A percentile compares a stretch with the other conserved stretches of the same genome.
phyloP scores from a whole-genome alignment of 768 basidiomycete genomes.

The Neoboletus magnificus region DNA sequence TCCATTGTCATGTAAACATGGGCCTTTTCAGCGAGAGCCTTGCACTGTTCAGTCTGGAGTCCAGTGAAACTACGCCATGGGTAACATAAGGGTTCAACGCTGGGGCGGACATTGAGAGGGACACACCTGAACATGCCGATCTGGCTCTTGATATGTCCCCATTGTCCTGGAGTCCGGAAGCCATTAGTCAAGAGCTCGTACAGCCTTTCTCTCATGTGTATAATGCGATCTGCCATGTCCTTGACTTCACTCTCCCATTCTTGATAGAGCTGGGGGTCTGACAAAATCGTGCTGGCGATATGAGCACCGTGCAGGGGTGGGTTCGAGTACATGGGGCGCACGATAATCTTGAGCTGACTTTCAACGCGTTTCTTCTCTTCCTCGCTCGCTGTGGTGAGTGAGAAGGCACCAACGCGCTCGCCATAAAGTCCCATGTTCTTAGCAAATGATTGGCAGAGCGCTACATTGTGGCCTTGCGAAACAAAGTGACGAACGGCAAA shows the following conservation, averaged over 20 bases:
- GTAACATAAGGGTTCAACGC: background rate
- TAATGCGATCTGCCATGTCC: conserved; percentile 94
- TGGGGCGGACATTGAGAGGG: background rate
- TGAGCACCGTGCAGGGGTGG: conserved; percentile 89
- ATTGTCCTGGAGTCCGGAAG: conserved; percentile 87
- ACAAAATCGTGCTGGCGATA: conserved; percentile 82
- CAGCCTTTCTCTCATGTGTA: conserved; percentile 84
- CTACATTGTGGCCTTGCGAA: conserved; percentile 82
- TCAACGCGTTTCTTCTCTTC: conserved; percentile 85
- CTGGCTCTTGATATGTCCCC: conserved; percentile 93
- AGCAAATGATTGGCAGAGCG: conserved; percentile 93
- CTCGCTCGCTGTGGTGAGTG: conserved; percentile 63
- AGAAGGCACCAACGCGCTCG: conserved; percentile 97
- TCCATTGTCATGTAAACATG: conserved; percentile 94
- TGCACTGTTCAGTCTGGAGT: conserved; percentile 72
- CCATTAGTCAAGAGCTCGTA: conserved; percentile 74
- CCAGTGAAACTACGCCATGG: conserved; percentile 71
- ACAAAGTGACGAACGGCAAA: conserved; percentile 96
- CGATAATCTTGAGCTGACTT: conserved; percentile 92
- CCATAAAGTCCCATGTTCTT: conserved; percentile 99
- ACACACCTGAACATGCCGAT: conserved; percentile 96
- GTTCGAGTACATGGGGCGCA: conserved; percentile 98
- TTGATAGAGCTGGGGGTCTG: conserved; percentile 65
- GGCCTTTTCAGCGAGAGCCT: conserved; percentile 79
- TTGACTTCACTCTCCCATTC: conserved; percentile 94